Base-by-base conservation (phyloP, 108 stramenopile species). In the Craspedostauros australis region DNA sequence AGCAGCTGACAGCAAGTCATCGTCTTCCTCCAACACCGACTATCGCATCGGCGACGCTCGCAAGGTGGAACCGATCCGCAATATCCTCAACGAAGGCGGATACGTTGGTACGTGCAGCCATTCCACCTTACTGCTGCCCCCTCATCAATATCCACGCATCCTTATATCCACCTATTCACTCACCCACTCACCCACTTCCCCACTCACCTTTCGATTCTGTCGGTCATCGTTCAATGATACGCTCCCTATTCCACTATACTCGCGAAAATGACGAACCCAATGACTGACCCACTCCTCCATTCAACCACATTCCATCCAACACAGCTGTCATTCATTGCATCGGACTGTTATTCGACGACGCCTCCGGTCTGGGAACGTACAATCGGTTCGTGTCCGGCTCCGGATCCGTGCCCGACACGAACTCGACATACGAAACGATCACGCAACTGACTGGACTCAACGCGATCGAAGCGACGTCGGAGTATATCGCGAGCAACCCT, bases 371-470 rank as follows among this genome's bases (percentile, higher is more conserved):
- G 2, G 75, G 75, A 6, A 47, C 68, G 19, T 71, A 74, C 50
- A 86, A 86, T 68, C 53, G 50, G 16, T 80, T 84, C 7, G 89
- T 80, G 9, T 75, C 73, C 21, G 89, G 89, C 19, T 72, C 69
- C 21, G 85, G 82, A 26, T 86, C 85, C 7, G 22, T 86, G 11
- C 85, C 85, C 19, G 80, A 80, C 26, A 50, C 64, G 0, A 31
- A 59, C n/a, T 82, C 80, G 5, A 80, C 89, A 16, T 91, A 91
- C 58, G 89, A 91, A 46, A 67, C 70, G 64, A 86, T 91, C 60
- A 91, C 85, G 2, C 74, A 83, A 12, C 54, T 62, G 15, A 84
- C 89, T 0, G 80, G 78, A 9, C 84, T 86, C 57, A 82, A 91
- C 53, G 86, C 80, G 9, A 79, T 91, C 21, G 64, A 90, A 26